phyloP scores from a whole-genome alignment of 2,329 filamentous ascomycete species.

The Penicillium freii region DNA sequence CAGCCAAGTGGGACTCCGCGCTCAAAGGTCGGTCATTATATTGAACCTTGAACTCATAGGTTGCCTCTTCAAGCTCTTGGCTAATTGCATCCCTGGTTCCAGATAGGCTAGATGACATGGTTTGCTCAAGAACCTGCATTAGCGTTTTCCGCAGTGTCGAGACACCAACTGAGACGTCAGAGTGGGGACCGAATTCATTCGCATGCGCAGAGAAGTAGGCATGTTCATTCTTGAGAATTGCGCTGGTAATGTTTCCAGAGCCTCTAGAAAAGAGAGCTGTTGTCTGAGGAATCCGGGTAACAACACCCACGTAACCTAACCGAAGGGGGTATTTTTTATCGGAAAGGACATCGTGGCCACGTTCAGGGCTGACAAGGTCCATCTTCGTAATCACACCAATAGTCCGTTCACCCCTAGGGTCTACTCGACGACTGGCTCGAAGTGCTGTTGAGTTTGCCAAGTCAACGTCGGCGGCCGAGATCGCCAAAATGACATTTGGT shows the following conservation, averaged over 20 bases:
- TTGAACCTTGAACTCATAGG: slow-evolving; percentile 98
- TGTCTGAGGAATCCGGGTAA: slow-evolving; percentile 71
- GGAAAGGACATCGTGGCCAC: slow-evolving; percentile 73
- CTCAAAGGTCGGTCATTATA: slow-evolving; percentile 96
- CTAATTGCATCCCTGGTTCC: slow-evolving; percentile 88
- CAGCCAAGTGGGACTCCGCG: slow-evolving; percentile 93
- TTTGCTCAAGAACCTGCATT: slow-evolving; percentile 95
- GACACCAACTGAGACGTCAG: slow-evolving; percentile 76
- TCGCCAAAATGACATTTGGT: slow-evolving; percentile 94
- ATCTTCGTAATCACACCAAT: slow-evolving; percentile 99
- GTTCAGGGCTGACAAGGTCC: slow-evolving; percentile 84
- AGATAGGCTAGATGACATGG: slow-evolving; percentile 90
- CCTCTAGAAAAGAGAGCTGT: slow-evolving; percentile 78
- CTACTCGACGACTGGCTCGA: slow-evolving; percentile 83
- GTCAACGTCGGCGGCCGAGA: slow-evolving; percentile 96
- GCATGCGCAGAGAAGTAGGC: slow-evolving; percentile 83
- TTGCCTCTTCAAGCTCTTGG: slow-evolving; percentile 92
- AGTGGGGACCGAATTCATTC: slow-evolving; percentile 70
- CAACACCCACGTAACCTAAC: slow-evolving; percentile 94
- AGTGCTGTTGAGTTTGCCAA: slow-evolving; percentile 93
- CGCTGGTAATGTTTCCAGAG: slow-evolving; percentile 71
- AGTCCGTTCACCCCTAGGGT: slow-evolving; percentile 89
- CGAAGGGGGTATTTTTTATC: slow-evolving; percentile 92
- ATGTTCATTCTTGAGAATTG: slow-evolving; percentile 85
- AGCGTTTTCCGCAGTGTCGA: slow-evolving; percentile 87